phyloP scores from a whole-genome alignment of 2,329 filamentous ascomycete species.

The Botrytis porri region DNA sequence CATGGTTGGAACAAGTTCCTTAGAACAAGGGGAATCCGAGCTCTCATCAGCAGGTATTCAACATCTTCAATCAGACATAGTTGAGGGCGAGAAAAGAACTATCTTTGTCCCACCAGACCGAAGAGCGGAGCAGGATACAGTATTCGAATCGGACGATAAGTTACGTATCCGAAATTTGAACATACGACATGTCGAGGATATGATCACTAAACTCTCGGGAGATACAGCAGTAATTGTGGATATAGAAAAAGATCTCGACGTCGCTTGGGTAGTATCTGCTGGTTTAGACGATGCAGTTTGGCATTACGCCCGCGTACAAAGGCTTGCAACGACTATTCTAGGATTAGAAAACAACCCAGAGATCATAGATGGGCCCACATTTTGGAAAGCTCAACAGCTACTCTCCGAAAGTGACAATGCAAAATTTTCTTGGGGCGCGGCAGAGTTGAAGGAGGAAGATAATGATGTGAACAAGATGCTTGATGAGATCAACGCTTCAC shows the following conservation, averaged over 20 bases:
- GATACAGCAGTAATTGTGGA: conserved; percentile 29
- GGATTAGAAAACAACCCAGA: conserved; percentile 40
- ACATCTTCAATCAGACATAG: conserved; percentile 44
- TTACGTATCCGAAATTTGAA: conserved; percentile 55
- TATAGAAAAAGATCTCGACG: conserved; percentile 34
- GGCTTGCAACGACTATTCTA: conserved; percentile 51
- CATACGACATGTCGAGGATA: conserved; percentile 60
- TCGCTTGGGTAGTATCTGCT: conserved; percentile 32
- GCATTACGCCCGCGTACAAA: conserved; percentile 59
- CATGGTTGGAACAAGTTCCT: conserved; percentile 74
- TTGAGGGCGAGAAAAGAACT: conserved; percentile 49
- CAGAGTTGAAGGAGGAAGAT: conserved; percentile 43
- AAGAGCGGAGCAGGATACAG: conserved; percentile 39
- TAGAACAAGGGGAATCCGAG: conserved; percentile 46
- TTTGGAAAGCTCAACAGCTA: conserved; percentile 42
- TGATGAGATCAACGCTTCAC: conserved; percentile 32
- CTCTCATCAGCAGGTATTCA: conserved; percentile 43
- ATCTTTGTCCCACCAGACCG: conserved; percentile 53
- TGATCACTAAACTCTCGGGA: conserved; percentile 46
- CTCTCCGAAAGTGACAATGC: conserved; percentile 46
- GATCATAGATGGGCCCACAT: conserved; percentile 39
- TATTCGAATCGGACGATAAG: conserved; percentile 49
- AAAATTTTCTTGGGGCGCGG: conserved; percentile 44
- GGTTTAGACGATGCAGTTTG: conserved; percentile 53
- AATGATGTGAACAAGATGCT: conserved; percentile 35